Percentiles rank a stretch among this genome's conserved stretches.
Conservation (phyloP, 129 eudicot species). For the Ambrosia artemisiifolia region DNA sequence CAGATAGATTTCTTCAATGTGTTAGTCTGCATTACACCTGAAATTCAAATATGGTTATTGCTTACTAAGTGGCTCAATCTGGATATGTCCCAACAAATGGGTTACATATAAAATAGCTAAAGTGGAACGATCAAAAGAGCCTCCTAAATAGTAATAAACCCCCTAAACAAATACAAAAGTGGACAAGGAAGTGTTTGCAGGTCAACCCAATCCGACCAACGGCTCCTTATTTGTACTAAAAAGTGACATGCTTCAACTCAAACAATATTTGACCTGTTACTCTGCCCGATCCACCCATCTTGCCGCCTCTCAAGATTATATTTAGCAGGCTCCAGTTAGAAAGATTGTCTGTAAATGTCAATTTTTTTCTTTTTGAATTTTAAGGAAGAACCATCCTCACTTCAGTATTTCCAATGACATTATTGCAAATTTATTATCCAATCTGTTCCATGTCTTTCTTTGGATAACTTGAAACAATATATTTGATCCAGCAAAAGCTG, state of each 20-base stretch:
- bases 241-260: neutral
- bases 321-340: neutral
- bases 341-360: neutral
- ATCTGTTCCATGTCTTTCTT: conserved; percentile 3
- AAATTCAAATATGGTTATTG: neutral
- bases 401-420: conserved; percentile 4
- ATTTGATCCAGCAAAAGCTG: neutral
- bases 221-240: neutral
- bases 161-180: neutral
- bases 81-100: neutral
- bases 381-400: neutral
- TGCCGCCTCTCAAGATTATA: neutral
- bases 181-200: neutral
- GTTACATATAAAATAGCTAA: neutral
- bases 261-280: neutral
- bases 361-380: neutral
- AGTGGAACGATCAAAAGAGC: neutral
- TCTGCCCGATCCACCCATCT: neutral
- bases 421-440: conserved; percentile 13
- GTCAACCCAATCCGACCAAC: neutral
- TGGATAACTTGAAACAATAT: conserved; percentile 17
- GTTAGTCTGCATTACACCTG: conserved; percentile 11
- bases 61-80: conserved; percentile 17
- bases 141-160: neutral
- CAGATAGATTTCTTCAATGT: neutral